These are phyloP conservation scores for Coniella lustricola DNA, from an alignment of 2,329 filamentous ascomycete species.

Conservation along the genomic window DNA sequence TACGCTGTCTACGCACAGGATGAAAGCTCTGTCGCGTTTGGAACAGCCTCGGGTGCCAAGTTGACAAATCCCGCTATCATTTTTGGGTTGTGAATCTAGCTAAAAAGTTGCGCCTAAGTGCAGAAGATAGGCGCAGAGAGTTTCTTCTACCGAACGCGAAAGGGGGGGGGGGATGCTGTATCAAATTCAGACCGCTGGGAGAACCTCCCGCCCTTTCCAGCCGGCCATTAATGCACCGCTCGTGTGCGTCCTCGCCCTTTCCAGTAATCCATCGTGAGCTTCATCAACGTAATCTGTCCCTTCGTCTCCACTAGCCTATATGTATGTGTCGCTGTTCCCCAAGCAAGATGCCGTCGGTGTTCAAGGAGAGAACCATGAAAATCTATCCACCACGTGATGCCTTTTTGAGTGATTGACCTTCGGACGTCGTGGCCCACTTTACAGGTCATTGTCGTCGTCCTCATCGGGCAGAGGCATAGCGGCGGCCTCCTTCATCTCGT, in stretches of 20 bases:
- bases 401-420: slow-evolving; percentile 2
- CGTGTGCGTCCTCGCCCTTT: slow-evolving; percentile 10
- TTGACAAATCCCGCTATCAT: slow-evolving; percentile 3
- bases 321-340: slow-evolving; percentile 16
- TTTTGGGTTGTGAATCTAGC: slow-evolving; percentile 15
- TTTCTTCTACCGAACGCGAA: slow-evolving; percentile 13
- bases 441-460: slow-evolving; percentile 69
- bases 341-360: slow-evolving; percentile 17
- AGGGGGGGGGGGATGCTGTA: slow-evolving; percentile 10
- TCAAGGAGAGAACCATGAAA: slow-evolving; percentile 14
- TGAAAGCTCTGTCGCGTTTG: neutral
- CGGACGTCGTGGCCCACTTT: slow-evolving; percentile 27
- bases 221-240: slow-evolving; percentile 16
- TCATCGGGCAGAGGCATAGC: slow-evolving; percentile 86
- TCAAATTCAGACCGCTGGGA: slow-evolving; percentile 10
- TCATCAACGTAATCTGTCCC: slow-evolving; percentile 15
- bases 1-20: too few relatives aligned
- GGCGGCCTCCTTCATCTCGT: slow-evolving; percentile 81
- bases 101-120: slow-evolving; percentile 15
- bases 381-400: slow-evolving; percentile 16
- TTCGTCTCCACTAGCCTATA: slow-evolving; percentile 6
- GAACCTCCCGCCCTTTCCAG: slow-evolving; percentile 8
- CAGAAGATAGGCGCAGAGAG: slow-evolving; percentile 12
- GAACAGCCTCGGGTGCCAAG: neutral
- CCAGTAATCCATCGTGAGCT: slow-evolving; percentile 13